Percentiles rank a stretch among this genome's conserved stretches.
Conservation (phyloP, 345 rosid species). For the Trapa bicornis region DNA sequence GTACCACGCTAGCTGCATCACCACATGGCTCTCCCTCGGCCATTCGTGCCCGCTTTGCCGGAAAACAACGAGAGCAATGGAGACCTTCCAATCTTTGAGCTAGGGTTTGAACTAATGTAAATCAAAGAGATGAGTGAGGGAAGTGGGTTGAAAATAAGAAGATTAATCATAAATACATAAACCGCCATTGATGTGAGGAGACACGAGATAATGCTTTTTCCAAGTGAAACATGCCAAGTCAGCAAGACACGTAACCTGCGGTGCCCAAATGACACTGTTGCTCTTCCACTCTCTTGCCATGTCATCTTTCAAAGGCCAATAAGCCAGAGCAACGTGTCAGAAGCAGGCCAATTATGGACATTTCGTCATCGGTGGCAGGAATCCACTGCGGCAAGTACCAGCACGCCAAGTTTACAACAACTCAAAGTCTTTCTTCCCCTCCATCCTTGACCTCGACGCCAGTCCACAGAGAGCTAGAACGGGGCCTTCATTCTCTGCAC, state of each 20-base stretch:
- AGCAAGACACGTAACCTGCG: conserved; percentile 7
- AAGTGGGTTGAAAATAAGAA: no score
- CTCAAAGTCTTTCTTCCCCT: conserved; percentile 11
- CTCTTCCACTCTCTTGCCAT: conserved; percentile 1
- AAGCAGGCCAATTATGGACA: conserved; percentile 4
- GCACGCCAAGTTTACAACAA: background rate
- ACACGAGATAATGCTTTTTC: background rate
- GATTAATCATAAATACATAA: no score
- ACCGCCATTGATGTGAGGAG: background rate
- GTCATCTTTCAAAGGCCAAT: background rate
- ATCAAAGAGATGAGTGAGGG: no score
- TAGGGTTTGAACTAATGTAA: no score
- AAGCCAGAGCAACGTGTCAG: background rate
- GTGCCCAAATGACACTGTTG: conserved; percentile 3
- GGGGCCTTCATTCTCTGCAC: background rate
- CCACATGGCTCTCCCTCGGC: conserved; percentile 15
- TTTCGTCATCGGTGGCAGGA: background rate
- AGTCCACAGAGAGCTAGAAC: background rate
- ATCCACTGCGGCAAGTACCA: conserved; percentile 1
- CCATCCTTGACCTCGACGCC: background rate
- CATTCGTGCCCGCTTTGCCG: conserved; percentile 20
- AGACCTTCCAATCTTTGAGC: no score
- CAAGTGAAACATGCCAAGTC: conserved; percentile 8
- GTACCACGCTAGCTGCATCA: conserved; percentile 17
- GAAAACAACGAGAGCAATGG: no score